Conservation (phyloP, 208 protist genomes). For the Leishmania martiniquensis region DNA sequence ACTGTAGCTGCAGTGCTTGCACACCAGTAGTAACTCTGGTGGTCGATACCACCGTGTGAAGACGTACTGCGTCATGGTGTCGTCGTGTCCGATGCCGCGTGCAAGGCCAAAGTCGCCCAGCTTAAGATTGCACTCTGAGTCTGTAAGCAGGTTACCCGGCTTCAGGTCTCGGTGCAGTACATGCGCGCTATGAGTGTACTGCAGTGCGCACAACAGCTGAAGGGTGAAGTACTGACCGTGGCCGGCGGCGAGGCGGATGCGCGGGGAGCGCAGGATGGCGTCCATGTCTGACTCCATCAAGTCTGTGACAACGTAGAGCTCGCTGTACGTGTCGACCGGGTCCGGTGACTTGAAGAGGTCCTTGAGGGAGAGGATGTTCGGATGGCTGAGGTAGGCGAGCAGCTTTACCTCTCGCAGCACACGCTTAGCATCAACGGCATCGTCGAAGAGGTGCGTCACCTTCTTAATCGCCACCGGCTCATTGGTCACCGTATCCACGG, state of each 20-base stretch:
- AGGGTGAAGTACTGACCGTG: conserved; percentile 97
- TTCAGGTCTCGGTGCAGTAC: conserved; percentile 97
- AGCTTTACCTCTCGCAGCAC: conserved; percentile 86
- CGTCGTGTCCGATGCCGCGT: conserved; percentile 50
- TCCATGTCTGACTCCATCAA: conserved; percentile 95
- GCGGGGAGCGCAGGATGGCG: conserved; percentile 65
- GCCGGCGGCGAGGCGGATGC: conserved; percentile 44
- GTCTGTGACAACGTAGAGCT: conserved; percentile 90
- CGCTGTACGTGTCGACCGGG: conserved; percentile 49
- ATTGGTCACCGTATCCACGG: conserved; percentile 59
- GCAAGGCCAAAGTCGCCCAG: conserved; percentile 95
- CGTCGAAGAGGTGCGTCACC: conserved; percentile 95
- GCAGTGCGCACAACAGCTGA: conserved; percentile 95
- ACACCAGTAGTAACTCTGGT: conserved; percentile 98
- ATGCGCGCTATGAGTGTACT: conserved; percentile 95
- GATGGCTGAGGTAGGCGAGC: conserved; percentile 68
- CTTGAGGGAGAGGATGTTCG: conserved; percentile 83
- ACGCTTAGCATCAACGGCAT: conserved; percentile 91
- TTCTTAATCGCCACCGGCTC: conserved; percentile 98
- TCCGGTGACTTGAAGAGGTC: conserved; percentile 63
- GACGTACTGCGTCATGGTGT: conserved; percentile 96
- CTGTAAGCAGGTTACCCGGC: conserved; percentile 94
- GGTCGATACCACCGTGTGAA: conserved; percentile 98
- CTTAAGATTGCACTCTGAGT: conserved; percentile 92
- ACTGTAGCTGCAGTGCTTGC: conserved; percentile 81